These are phyloP conservation scores for Rhamnella rubrinervis DNA, from an alignment of 331 rosid species.

Conservation along the genomic window DNA sequence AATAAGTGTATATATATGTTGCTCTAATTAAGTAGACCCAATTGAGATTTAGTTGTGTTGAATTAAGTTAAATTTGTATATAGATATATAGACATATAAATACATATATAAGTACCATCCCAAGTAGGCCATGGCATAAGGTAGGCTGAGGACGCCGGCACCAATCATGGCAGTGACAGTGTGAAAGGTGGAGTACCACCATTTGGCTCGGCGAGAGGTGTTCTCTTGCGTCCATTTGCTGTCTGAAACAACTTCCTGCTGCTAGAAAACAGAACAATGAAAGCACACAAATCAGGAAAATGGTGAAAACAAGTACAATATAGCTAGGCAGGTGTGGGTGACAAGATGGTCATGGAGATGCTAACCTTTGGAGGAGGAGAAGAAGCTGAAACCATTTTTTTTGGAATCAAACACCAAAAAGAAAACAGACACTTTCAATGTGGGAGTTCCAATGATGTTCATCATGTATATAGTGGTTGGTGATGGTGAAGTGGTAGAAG, in stretches of 20 bases:
- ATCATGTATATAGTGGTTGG: constrained; percentile 11
- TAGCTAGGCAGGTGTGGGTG: neutral
- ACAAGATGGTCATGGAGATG: neutral
- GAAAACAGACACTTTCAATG: constrained; percentile 24
- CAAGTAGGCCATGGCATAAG: constrained; percentile 82
- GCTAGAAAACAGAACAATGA: neutral
- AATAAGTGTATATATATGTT: neutral
- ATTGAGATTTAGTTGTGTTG: neutral
- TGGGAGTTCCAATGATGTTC: constrained; percentile 22
- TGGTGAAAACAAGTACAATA: neutral
- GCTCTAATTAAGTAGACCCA: neutral
- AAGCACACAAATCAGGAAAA: neutral
- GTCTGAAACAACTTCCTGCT: constrained; percentile 44
- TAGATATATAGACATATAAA: neutral
- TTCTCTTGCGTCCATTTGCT: constrained; percentile 55
- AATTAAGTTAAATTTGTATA: neutral
- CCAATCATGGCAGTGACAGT: constrained; percentile 90
- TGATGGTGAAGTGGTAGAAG: neutral
- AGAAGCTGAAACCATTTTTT: constrained; percentile 53
- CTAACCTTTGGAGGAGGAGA: constrained; percentile 57
- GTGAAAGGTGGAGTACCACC: constrained; percentile 97
- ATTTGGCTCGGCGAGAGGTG: constrained; percentile 61
- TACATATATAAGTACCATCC: constrained; percentile 62
- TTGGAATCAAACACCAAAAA: constrained; percentile 10
- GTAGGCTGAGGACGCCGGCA: constrained; percentile 86